Conservation (phyloP, 2,329 filamentous ascomycete genomes). For the Ascochyta koolunga region DNA sequence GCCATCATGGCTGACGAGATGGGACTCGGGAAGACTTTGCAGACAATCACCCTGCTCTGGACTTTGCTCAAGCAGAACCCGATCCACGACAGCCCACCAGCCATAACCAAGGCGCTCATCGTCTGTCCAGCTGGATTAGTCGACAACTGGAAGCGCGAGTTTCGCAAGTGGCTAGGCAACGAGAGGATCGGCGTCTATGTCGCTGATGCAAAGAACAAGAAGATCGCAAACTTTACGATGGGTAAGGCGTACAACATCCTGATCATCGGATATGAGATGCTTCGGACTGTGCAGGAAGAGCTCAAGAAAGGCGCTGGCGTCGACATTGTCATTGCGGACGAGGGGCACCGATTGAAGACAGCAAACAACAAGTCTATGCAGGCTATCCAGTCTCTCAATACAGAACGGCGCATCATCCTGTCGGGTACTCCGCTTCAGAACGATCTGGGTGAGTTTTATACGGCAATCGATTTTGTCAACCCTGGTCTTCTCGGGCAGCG, state of each 20-base stretch:
- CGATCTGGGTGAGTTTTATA: constrained; percentile 70
- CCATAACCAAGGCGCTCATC: constrained; percentile 73
- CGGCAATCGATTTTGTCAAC: constrained; percentile 72
- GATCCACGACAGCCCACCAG: constrained; percentile 62
- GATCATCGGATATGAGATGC: constrained; percentile 76
- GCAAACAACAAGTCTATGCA: constrained; percentile 71
- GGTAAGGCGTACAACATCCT: constrained; percentile 72
- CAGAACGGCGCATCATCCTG: constrained; percentile 65
- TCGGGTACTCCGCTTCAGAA: constrained; percentile 74
- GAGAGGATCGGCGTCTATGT: constrained; percentile 73
- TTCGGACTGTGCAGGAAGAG: constrained; percentile 69
- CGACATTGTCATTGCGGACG: constrained; percentile 74
- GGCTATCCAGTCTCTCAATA: constrained; percentile 69
- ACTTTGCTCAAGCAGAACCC: constrained; percentile 75
- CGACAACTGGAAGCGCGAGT: constrained; percentile 75
- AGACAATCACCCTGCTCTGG: constrained; percentile 75
- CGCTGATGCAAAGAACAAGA: constrained; percentile 62
- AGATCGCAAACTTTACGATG: constrained; percentile 71
- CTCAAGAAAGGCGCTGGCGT: constrained; percentile 67
- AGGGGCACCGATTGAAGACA: constrained; percentile 71
- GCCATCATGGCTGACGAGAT: constrained; percentile 78
- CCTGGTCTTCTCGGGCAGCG: constrained; percentile 68
- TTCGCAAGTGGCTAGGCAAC: constrained; percentile 75
- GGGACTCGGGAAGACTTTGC: constrained; percentile 75
- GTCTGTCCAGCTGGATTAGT: constrained; percentile 76